Evolutionary conservation across 2,329 filamentous ascomycete species (phyloP).

Genomic region (Septoria petroselini): DNA sequence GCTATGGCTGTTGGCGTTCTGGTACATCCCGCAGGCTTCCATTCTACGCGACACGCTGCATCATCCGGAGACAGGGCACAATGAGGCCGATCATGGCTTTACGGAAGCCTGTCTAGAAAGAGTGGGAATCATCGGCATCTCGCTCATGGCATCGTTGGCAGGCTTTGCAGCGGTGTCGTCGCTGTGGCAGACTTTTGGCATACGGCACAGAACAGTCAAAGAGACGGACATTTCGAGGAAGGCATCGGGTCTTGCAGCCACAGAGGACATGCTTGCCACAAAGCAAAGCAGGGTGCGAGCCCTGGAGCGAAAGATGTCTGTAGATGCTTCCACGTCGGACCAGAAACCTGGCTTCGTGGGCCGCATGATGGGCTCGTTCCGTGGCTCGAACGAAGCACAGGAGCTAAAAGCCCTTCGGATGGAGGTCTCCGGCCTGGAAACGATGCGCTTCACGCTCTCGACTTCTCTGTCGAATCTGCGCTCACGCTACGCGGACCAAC

Average conservation of each 20-base stretch:
- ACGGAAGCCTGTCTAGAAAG: constrained; percentile 59
- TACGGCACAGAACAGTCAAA: constrained; percentile 56
- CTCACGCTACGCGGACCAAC: constrained; percentile 60
- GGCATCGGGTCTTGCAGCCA: constrained; percentile 72
- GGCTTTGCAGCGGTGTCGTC: constrained; percentile 86
- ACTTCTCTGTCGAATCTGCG: constrained; percentile 63
- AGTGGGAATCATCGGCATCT: constrained; percentile 80
- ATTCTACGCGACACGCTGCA: constrained; percentile 42
- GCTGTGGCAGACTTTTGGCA: constrained; percentile 78
- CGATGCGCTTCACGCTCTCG: constrained; percentile 71
- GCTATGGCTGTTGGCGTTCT: constrained; percentile 71
- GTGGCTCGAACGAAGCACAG: constrained; percentile 60
- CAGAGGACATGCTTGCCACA: constrained; percentile 71
- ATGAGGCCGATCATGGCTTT: constrained; percentile 45
- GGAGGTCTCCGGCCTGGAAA: constrained; percentile 75
- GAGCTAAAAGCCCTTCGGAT: constrained; percentile 59
- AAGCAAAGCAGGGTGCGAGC: constrained; percentile 71
- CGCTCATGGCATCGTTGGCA: constrained; percentile 81
- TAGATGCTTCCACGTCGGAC: constrained; percentile 38
- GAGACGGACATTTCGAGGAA: constrained; percentile 74
- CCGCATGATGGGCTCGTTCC: constrained; percentile 69
- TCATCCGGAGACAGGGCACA: constrained; percentile 36
- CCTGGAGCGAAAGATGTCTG: constrained; percentile 62
- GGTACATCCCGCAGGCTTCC: constrained; percentile 52
- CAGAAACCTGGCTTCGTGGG: constrained; percentile 60